Base-by-base conservation (phyloP, 768 basidiomycete genomes). In the Suillus plorans region DNA sequence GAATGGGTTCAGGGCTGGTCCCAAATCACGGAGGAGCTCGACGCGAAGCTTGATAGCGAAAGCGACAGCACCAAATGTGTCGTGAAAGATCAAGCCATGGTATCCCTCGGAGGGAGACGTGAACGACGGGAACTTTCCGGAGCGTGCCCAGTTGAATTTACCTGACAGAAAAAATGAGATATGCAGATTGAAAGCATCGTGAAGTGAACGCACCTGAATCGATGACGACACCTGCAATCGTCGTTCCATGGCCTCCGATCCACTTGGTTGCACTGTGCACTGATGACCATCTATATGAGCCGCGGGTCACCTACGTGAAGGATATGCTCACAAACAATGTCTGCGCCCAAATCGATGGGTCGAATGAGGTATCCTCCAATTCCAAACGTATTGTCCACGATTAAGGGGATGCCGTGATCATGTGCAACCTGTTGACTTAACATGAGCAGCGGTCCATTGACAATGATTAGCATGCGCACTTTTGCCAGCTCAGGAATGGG, bases 201-300 rank as follows among this genome's bases (percentile, higher is more conserved):
- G 25, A 13, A 63, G 63, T 68, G 45, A 68, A 76, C 72, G 37
- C 72, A 79, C 87, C 88, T 16, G 79, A 77, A 67, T 90, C 89
- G 31, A 90, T 68, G 36, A 89, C 75, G 18, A 89, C 84, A 45
- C 89, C 89, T 0, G 80, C 88, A 60, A 90, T 84, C 8, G 86
- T 87, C 10, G 86, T 88, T n/a, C 89, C 88, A 59, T 87, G 86
- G 0, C 86, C 86, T 1, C 86, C 80, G 7, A 89, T 85, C 89
- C 88, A 89, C 70, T 90, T 89, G 0, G 87, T 89, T 3, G 85
- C 85, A 37, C 83, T 84, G 69, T 86, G 82, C 0, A 85, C 84
- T 82, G 25, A 16, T 2, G 31, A 50, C 58, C 39, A 41, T 13
- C 13, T 28, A 4, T 6, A 59, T 59, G 12, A 59, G 41, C 25